These are phyloP conservation scores for Zygosaccharomyces sapae DNA, from an alignment of 1,139 yeast species.

Conservation along the genomic window DNA sequence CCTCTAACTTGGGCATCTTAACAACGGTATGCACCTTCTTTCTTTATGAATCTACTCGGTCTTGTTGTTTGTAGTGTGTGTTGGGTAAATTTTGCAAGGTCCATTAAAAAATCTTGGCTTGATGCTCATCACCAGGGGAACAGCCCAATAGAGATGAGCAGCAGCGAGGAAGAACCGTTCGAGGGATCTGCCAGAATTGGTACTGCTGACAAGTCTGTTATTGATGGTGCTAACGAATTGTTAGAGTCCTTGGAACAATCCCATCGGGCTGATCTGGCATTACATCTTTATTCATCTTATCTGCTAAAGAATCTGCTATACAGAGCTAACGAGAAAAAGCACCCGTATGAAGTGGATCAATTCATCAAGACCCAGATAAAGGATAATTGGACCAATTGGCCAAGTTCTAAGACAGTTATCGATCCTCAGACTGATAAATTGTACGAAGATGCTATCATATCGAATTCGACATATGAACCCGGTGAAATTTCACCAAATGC, in stretches of 20 bases:
- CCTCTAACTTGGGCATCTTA: constrained; percentile 74
- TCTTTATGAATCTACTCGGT: neutral
- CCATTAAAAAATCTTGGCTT: neutral
- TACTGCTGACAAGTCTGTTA: constrained; percentile 13
- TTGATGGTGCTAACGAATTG: constrained; percentile 28
- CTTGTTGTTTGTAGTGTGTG: neutral
- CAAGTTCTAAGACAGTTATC: constrained; percentile 27
- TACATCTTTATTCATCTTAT: constrained; percentile 33
- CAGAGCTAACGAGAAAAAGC: constrained; percentile 29
- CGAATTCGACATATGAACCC: constrained; percentile 9
- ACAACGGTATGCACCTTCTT: constrained; percentile 9
- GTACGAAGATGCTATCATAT: constrained; percentile 25
- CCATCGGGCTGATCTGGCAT: constrained; percentile 31
- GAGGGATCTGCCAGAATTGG: neutral
- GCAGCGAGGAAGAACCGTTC: constrained; percentile 1
- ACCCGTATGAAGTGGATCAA: constrained; percentile 25
- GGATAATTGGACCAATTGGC: constrained; percentile 36
- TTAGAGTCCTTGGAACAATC: constrained; percentile 29
- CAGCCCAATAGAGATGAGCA: neutral
- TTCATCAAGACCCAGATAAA: constrained; percentile 29
- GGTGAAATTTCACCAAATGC: constrained; percentile 29
- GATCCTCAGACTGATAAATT: constrained; percentile 28
- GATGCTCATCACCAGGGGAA: neutral
- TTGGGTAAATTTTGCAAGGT: neutral
- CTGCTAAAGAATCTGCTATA: constrained; percentile 27